Evolutionary conservation across 352 stramenopile species (phyloP), one percentile per base, ranked within the genome.

Genomic region (Peronospora tabacina): DNA sequence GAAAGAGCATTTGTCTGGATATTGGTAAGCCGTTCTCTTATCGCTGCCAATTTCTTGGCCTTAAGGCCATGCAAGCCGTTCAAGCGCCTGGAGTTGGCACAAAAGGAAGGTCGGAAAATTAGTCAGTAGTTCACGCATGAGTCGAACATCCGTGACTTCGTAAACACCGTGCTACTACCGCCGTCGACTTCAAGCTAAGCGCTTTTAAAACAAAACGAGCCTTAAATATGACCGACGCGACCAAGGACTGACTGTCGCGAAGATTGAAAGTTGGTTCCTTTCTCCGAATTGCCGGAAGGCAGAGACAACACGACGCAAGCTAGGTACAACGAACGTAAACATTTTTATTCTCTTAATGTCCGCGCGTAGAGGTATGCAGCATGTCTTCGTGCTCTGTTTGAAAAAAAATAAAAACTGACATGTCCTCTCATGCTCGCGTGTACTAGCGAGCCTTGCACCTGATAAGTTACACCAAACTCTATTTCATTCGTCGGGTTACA

Each of bases 81-180:
- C 19, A 85, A 86, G 66, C 76, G 70, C 6, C 58, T 88, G 15
- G 68, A 82, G 48, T 55, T 71, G 16, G 76, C 74, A 16, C 63
- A 72, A 36, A 58, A 71, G 49, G 63, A 74, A 45, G 72, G 86
- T 44, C 67, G 68, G 37, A 72, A 86, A 42, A 75, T 54, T 15
- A 52, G 35, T 10, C 55, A 50, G 29, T 54, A 53, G 15, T 49
- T 58, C 40, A 53, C 51, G 36, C 59, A 49, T 13, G 48, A 56
- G n/a, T 24, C 47, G 26, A 69, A 42, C 45, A 48, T 85, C 38
- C 71, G 67, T 17, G 55, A 68, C 20, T 80, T 83, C n/a, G n/a
- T n/a, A n/a, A n/a, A n/a, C n/a, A n/a, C n/a, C n/a, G n/a, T 53
- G 77, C 69, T 26, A 38, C 69, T 11, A 66, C 13, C 49, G 82